phyloP scores from a whole-genome alignment of 192 early-diverging fungal genomes.

The Obelidium mucronatum region DNA sequence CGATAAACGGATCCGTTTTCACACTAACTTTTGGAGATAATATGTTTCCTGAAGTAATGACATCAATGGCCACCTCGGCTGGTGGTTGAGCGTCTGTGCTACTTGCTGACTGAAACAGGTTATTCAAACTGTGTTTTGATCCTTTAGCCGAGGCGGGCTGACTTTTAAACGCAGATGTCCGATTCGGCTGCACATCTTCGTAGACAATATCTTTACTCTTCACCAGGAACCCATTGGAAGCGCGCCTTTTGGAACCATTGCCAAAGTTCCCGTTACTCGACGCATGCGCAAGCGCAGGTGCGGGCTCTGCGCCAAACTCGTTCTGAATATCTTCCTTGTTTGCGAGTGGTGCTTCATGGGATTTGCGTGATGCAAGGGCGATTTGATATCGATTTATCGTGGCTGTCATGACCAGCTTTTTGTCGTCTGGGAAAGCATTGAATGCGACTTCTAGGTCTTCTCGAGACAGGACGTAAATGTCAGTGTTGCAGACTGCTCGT shows the following conservation, averaged over 20 bases:
- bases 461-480: constrained; percentile 57
- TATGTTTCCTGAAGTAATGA: too few species aligned
- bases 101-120: too few species aligned
- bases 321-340: not conserved
- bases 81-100: too few species aligned
- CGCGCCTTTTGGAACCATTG: not conserved
- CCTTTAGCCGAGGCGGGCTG: not conserved
- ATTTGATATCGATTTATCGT: constrained; percentile 44
- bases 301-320: constrained; percentile 18
- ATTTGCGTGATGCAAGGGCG: constrained; percentile 31
- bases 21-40: too few species aligned
- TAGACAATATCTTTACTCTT: constrained; percentile 13
- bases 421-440: constrained; percentile 54
- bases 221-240: constrained; percentile 30
- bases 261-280: not conserved
- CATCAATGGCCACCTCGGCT: not conserved
- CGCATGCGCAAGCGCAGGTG: not conserved
- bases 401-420: constrained; percentile 36
- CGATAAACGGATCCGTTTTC: too few species aligned
- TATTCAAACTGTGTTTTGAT: constrained; percentile 17
- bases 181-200: constrained; percentile 17
- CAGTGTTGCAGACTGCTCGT: constrained; percentile 58
- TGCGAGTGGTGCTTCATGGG: not conserved
- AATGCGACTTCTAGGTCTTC: constrained; percentile 53
- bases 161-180: constrained; percentile 7